These are phyloP conservation scores for Xerocomellus intermedius DNA, from an alignment of 768 basidiomycete genomes.

Conservation along the genomic window DNA sequence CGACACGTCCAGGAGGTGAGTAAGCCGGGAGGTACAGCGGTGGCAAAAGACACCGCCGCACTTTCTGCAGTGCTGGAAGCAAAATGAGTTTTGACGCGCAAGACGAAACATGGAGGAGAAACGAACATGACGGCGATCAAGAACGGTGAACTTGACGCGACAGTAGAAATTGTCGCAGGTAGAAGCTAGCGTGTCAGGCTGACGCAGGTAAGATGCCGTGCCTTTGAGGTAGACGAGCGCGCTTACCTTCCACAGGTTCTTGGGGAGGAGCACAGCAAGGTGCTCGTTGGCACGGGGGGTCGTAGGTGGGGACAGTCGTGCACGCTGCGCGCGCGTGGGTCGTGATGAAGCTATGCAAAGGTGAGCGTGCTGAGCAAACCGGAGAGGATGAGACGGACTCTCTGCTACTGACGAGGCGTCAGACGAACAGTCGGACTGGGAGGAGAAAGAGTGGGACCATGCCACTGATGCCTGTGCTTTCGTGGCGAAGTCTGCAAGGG, in stretches of 20 bases:
- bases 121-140: constrained; percentile 75
- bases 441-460: constrained; percentile 4
- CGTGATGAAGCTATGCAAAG: constrained; percentile 21
- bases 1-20: constrained; percentile 70
- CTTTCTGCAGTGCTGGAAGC: constrained; percentile 72
- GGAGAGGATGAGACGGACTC: constrained; percentile 4
- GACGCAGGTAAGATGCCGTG: constrained; percentile 17
- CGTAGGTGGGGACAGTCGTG: constrained; percentile 17
- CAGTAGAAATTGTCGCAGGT: constrained; percentile 77
- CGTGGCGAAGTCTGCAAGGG: constrained; percentile 28
- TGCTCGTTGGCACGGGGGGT: constrained; percentile 56
- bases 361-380: background rate
- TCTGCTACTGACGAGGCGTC: constrained; percentile 8
- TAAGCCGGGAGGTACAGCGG: constrained; percentile 57
- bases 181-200: constrained; percentile 62
- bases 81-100: constrained; percentile 17
- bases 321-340: constrained; percentile 15
- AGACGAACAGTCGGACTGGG: constrained; percentile 14
- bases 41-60: constrained; percentile 78
- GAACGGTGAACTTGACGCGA: constrained; percentile 58
- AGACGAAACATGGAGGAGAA: background rate
- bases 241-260: constrained; percentile 70
- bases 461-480: constrained; percentile 24
- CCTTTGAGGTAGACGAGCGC: background rate
- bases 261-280: constrained; percentile 71